Conservation (phyloP, 2,329 filamentous ascomycete genomes). For the Arthroderma uncinatum region DNA sequence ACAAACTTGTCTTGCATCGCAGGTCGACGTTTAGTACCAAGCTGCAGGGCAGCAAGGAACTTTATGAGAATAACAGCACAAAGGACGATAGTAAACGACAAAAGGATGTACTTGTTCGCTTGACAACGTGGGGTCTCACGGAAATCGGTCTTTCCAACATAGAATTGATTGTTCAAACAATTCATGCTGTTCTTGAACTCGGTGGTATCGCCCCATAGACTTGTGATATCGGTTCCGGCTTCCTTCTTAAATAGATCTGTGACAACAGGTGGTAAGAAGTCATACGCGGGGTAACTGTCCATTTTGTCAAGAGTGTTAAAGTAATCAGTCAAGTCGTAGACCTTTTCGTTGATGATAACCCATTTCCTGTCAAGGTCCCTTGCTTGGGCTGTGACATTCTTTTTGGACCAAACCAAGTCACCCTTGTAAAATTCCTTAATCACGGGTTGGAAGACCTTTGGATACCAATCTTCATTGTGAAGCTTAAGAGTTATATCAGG, state of each 20-base stretch:
- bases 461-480: conserved; percentile 63
- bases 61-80: conserved; percentile 72
- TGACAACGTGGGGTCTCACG: conserved; percentile 63
- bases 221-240: conserved; percentile 67
- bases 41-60: conserved; percentile 84
- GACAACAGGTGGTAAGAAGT: conserved; percentile 61
- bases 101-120: conserved; percentile 80
- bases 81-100: conserved; percentile 77
- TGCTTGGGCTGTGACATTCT: conserved; percentile 54
- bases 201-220: conserved; percentile 45
- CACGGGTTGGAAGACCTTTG: conserved; percentile 56
- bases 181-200: conserved; percentile 56
- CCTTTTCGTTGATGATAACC: conserved; percentile 61
- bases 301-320: conserved; percentile 59
- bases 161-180: conserved; percentile 76
- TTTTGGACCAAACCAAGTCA: conserved; percentile 60
- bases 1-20: conserved; percentile 95
- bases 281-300: conserved; percentile 47
- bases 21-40: conserved; percentile 82
- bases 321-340: conserved; percentile 91
- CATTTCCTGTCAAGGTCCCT: conserved; percentile 58
- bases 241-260: conserved; percentile 60
- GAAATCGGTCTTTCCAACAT: conserved; percentile 76
- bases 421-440: conserved; percentile 85
- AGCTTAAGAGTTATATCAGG: conserved; percentile 48